Percentiles rank a stretch among this genome's conserved stretches.
Evolutionary conservation across 768 basidiomycete genomes (phyloP).

Genomic region (Lanmaoa rubissima): DNA sequence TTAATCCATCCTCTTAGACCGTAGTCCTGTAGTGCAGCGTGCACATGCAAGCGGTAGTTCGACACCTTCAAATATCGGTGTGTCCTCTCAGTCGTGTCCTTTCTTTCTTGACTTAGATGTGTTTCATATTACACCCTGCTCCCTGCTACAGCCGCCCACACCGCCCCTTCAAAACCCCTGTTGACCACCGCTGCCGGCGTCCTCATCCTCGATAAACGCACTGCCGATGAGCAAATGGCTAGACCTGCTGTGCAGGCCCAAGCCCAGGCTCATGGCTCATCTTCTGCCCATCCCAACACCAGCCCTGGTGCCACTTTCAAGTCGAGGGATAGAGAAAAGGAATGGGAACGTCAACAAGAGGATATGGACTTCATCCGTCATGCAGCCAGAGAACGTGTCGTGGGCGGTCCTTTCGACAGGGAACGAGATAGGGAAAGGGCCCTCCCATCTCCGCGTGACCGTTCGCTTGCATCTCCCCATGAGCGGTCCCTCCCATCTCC

Average conservation of each 20-base stretch:
- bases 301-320: conserved; percentile 22
- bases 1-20: conserved; percentile 16
- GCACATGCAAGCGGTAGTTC: conserved; percentile 25
- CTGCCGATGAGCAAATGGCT: conserved; percentile 30
- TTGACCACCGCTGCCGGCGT: conserved; percentile 25
- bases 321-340: conserved; percentile 28
- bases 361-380: conserved; percentile 29
- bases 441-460: conserved; percentile 27
- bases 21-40: conserved; percentile 30
- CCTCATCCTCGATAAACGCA: conserved; percentile 32
- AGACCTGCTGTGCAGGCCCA: conserved; percentile 20
- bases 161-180: conserved; percentile 26
- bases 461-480: conserved; percentile 22
- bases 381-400: conserved; percentile 24
- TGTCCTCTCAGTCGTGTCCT: conserved; percentile 3
- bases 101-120: conserved; percentile 4
- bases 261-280: conserved; percentile 14
- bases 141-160: conserved; percentile 24
- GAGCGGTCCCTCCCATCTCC: conserved; percentile 22
- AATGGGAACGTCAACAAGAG: conserved; percentile 30
- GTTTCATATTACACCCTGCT: background rate
- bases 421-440: conserved; percentile 27
- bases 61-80: conserved; percentile 27
- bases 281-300: conserved; percentile 22
- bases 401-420: conserved; percentile 20